Evolutionary conservation across 2,329 filamentous ascomycete genomes (phyloP).

Genomic region (Botrytis fabae): DNA sequence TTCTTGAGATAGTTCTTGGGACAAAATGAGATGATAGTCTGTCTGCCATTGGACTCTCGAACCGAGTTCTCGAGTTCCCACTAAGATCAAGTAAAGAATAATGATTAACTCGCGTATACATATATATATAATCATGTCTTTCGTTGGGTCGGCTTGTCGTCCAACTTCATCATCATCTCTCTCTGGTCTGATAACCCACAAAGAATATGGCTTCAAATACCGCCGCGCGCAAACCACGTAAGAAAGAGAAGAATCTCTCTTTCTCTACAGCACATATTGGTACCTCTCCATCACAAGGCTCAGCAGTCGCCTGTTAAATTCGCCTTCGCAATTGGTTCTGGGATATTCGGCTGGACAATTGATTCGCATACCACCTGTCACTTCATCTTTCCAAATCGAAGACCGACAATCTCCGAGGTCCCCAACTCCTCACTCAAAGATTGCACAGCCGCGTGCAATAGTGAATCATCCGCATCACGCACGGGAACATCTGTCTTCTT

Average conservation of each 20-base stretch:
- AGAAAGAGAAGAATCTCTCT: background rate
- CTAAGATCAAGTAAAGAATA: background rate
- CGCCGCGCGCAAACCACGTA: background rate
- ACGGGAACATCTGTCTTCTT: background rate
- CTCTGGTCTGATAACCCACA: background rate
- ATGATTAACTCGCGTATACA: background rate
- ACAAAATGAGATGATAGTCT: background rate
- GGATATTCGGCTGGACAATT: background rate
- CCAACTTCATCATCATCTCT: background rate
- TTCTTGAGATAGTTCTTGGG: background rate
- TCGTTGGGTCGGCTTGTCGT: background rate
- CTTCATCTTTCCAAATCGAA: background rate
- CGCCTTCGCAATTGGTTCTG: conserved; percentile 4
- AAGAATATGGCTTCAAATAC: background rate
- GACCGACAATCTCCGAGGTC: background rate
- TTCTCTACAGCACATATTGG: background rate
- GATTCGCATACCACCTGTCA: background rate
- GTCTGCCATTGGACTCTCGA: background rate
- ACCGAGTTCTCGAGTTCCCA: background rate
- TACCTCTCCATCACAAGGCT: background rate
- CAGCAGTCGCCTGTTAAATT: background rate
- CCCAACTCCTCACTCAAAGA: background rate
- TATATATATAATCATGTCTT: background rate
- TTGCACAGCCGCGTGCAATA: background rate
- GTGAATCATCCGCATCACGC: conserved; percentile 1